A percentile compares a stretch with the other conserved stretches of the same genome.
These are phyloP conservation scores for Endoconidiophora laricicola DNA, from an alignment of 2,329 filamentous ascomycete species.

Conservation along the genomic window DNA sequence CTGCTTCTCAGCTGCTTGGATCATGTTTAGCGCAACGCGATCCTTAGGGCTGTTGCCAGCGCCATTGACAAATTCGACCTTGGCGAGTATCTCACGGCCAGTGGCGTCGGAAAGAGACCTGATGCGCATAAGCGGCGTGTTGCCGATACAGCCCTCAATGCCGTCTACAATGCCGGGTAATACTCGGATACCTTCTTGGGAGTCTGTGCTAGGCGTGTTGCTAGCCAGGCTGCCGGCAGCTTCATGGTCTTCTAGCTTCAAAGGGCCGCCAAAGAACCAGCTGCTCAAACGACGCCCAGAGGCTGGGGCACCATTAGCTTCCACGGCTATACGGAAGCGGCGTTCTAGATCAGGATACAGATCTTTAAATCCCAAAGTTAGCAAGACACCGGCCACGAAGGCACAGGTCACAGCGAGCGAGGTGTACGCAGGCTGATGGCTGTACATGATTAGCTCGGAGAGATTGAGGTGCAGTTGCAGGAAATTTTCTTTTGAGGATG, in stretches of 20 bases:
- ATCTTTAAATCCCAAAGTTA: conserved; percentile 66
- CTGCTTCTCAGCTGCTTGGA: conserved; percentile 59
- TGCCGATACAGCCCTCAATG: conserved; percentile 81
- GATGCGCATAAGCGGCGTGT: conserved; percentile 79
- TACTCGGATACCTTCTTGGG: conserved; percentile 17
- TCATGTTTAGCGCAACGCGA: conserved; percentile 81
- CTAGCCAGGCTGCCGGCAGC: conserved; percentile 8
- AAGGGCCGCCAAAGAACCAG: conserved; percentile 30
- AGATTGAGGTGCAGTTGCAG: background rate
- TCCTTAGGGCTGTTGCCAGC: conserved; percentile 91
- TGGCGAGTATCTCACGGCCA: conserved; percentile 76
- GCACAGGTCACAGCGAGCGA: conserved; percentile 50
- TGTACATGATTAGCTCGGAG: conserved; percentile 32
- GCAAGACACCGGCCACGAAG: conserved; percentile 59
- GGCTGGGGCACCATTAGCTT: conserved; percentile 9
- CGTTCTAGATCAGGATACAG: conserved; percentile 58
- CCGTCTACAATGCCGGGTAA: conserved; percentile 43
- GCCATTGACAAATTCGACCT: conserved; percentile 92
- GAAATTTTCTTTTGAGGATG: background rate
- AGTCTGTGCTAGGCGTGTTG: conserved; percentile 15
- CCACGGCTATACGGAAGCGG: conserved; percentile 34
- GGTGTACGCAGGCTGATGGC: conserved; percentile 45
- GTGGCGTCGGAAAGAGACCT: conserved; percentile 73
- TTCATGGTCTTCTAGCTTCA: conserved; percentile 19
- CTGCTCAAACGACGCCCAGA: conserved; percentile 19